These are phyloP conservation scores for Cryomyces minteri DNA, from an alignment of 495 filamentous ascomycete genomes.

Conservation along the genomic window DNA sequence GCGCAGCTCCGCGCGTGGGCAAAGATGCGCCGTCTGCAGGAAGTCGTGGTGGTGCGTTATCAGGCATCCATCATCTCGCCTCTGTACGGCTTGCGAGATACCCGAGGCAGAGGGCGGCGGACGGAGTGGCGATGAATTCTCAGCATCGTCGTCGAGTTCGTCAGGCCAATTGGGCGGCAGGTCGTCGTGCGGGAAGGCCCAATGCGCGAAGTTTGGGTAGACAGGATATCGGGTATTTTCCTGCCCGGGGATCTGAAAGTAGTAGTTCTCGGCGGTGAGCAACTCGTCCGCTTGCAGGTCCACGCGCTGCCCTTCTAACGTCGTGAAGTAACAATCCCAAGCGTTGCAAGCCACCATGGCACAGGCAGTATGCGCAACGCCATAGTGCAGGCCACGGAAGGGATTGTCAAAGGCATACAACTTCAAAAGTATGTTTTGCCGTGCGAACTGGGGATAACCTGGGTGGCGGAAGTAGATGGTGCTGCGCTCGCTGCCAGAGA, in stretches of 20 bases:
- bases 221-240: slow-evolving; percentile 1
- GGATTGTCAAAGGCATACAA: neutral
- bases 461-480: neutral
- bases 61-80: neutral
- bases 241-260: slow-evolving; percentile 4
- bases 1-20: neutral
- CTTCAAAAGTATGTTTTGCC: neutral
- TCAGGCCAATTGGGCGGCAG: neutral
- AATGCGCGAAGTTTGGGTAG: slow-evolving; percentile 4
- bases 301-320: neutral
- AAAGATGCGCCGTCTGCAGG: slow-evolving; percentile 4
- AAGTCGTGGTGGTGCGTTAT: neutral
- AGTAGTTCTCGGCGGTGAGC: neutral
- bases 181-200: slow-evolving; percentile 7
- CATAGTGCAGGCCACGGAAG: neutral
- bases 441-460: neutral
- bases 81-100: neutral
- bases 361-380: neutral
- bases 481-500: neutral
- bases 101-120: neutral
- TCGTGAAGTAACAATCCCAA: neutral
- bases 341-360: slow-evolving; percentile 1
- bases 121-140: neutral
- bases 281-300: neutral
- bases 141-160: neutral